A percentile compares a stretch with the other conserved stretches of the same genome.
These are phyloP conservation scores for Entomortierella beljakovae DNA, from an alignment of 192 early-diverging fungal genomes.

Conservation along the genomic window DNA sequence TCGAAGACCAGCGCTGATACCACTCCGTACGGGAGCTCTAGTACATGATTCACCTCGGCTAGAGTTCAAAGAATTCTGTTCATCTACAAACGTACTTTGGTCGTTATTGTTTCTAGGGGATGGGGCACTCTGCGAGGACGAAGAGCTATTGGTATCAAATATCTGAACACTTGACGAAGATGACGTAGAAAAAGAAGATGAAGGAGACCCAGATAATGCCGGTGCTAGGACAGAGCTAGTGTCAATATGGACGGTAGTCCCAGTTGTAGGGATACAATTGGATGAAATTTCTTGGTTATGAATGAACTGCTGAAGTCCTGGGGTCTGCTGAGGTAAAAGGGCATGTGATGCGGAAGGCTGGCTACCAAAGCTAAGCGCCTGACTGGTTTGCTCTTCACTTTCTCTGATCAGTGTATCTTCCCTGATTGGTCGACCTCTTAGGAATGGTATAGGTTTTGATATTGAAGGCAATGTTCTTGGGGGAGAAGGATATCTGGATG, in stretches of 20 bases:
- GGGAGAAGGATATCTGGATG: conserved; percentile 29
- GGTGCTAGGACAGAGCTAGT: neutral
- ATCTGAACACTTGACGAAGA: neutral
- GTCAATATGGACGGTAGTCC: conserved; percentile 16
- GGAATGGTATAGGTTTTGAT: neutral
- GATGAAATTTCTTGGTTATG: conserved; percentile 38
- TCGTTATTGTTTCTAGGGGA: neutral
- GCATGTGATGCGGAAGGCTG: conserved; percentile 3
- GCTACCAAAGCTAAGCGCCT: conserved; percentile 9
- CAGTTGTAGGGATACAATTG: conserved; percentile 30
- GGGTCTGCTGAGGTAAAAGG: neutral
- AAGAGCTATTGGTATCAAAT: neutral
- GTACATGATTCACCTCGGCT: neutral
- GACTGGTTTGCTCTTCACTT: conserved; percentile 6
- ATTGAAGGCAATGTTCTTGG: neutral
- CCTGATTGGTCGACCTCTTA: neutral
- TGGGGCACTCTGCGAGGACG: conserved; percentile 7
- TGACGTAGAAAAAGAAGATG: conserved; percentile 14
- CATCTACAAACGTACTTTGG: neutral
- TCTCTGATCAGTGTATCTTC: neutral
- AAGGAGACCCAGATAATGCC: neutral
- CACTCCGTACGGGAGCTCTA: conserved; percentile 26
- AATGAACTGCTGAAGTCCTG: conserved; percentile 29
- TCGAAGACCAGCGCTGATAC: conserved; percentile 42
- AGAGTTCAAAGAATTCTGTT: neutral